Conservation (phyloP, 176 grass and related monocot species). For the Triticum timopheevii region DNA sequence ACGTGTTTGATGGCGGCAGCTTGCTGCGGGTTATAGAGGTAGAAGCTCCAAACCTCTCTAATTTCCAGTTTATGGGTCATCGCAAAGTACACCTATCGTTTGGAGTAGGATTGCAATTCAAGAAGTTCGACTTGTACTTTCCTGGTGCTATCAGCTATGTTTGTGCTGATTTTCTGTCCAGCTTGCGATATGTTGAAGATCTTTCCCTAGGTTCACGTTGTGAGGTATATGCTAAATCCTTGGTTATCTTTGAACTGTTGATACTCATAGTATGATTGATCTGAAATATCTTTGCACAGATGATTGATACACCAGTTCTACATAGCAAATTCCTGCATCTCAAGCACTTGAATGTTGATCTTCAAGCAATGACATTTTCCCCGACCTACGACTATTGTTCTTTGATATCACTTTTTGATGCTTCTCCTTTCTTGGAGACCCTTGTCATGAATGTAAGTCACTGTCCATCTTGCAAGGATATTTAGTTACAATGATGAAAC, state of each 20-base stretch:
- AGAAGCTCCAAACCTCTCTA: background rate
- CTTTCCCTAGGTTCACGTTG: fast-evolving
- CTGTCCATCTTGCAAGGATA: background rate
- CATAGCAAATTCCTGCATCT: background rate
- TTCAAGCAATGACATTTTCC: background rate
- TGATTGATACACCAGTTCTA: background rate
- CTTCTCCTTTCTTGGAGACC: constrained; percentile 25
- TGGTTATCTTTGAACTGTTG: too few species aligned
- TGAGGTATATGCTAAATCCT: background rate
- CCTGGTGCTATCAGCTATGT: background rate
- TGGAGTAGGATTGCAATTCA: background rate
- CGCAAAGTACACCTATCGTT: background rate
- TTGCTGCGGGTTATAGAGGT: background rate
- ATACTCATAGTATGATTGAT: background rate
- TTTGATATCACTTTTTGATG: constrained; percentile 1
- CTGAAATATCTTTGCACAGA: background rate
- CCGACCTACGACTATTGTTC: constrained; percentile 14
- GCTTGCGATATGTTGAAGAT: background rate
- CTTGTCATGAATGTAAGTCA: constrained; percentile 12
- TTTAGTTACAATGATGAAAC: background rate
- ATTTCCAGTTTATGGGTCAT: background rate
- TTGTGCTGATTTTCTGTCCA: background rate
- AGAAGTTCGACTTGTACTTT: background rate
- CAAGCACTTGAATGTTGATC: background rate
- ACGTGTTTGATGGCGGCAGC: background rate